Evolutionary conservation across 1,284 basidiomycete genomes (phyloP).

Genomic region (Kalmanozyma brasiliensis): DNA sequence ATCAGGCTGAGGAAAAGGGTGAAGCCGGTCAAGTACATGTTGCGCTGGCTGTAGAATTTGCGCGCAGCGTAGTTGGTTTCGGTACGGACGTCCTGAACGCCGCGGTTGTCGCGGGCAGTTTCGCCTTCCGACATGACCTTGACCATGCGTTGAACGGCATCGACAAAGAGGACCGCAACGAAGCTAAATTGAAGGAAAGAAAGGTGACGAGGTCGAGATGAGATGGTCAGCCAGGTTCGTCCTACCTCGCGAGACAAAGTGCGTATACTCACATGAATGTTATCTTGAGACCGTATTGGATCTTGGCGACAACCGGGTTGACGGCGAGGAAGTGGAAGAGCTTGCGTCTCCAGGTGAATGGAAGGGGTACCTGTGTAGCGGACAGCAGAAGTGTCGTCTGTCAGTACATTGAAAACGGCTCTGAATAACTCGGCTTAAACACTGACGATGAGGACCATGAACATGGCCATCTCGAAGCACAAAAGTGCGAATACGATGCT

Average conservation of each 20-base stretch:
- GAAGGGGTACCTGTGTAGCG: slow-evolving; percentile 73
- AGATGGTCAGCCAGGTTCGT: background rate
- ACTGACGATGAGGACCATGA: slow-evolving; percentile 64
- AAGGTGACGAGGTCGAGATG: background rate
- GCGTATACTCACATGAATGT: slow-evolving; percentile 81
- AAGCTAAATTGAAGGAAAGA: slow-evolving; percentile 73
- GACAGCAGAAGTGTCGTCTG: background rate
- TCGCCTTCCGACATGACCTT: slow-evolving; percentile 82
- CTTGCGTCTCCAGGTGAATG: slow-evolving; percentile 77
- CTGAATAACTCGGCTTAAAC: too few species aligned
- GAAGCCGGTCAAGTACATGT: slow-evolving; percentile 81
- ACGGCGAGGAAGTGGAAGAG: slow-evolving; percentile 80
- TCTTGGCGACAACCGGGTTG: slow-evolving; percentile 69
- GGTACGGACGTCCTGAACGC: slow-evolving; percentile 76
- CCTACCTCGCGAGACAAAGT: too few species aligned
- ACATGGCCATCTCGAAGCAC: slow-evolving; percentile 66
- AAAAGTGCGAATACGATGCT: slow-evolving; percentile 66
- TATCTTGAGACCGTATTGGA: slow-evolving; percentile 80
- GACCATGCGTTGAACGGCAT: slow-evolving; percentile 92
- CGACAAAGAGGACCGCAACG: slow-evolving; percentile 81
- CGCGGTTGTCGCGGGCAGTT: slow-evolving; percentile 75
- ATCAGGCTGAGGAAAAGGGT: slow-evolving; percentile 84
- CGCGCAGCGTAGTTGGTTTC: slow-evolving; percentile 87
- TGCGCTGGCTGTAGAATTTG: slow-evolving; percentile 80
- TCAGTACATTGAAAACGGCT: too few species aligned